Percentiles rank a stretch among this genome's conserved stretches.
phyloP scores from a whole-genome alignment of 2,329 filamentous ascomycete genomes.

The Alternaria postmessia region DNA sequence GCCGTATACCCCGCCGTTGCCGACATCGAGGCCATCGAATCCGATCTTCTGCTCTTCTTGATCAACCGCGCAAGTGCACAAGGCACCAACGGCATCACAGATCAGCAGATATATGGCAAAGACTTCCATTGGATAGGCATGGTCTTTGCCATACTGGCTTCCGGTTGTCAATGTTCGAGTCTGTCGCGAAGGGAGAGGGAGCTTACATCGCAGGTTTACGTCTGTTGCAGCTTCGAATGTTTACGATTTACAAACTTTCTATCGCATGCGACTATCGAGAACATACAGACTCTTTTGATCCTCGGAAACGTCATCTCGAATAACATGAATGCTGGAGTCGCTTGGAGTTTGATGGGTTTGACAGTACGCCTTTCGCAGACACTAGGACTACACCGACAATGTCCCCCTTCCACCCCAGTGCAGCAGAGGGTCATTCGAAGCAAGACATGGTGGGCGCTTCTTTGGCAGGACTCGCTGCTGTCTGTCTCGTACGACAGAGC shows the following conservation, averaged over 20 bases:
- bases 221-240: slow-evolving; percentile 72
- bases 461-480: slow-evolving; percentile 71
- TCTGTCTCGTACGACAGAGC: slow-evolving; percentile 70
- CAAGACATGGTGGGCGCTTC: slow-evolving; percentile 65
- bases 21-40: slow-evolving; percentile 64
- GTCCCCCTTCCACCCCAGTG: slow-evolving; percentile 60
- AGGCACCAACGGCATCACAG: slow-evolving; percentile 55
- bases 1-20: slow-evolving; percentile 69
- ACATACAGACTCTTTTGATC: slow-evolving; percentile 68
- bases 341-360: slow-evolving; percentile 67
- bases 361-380: slow-evolving; percentile 68
- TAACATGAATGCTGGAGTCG: slow-evolving; percentile 71
- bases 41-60: slow-evolving; percentile 62
- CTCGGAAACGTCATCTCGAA: slow-evolving; percentile 69
- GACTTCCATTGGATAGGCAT: slow-evolving; percentile 66
- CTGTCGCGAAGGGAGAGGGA: slow-evolving; percentile 67
- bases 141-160: slow-evolving; percentile 69
- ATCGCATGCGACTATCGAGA: slow-evolving; percentile 67
- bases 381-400: slow-evolving; percentile 67
- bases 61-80: slow-evolving; percentile 59
- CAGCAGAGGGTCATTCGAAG: slow-evolving; percentile 53
- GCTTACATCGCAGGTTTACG: slow-evolving; percentile 70
- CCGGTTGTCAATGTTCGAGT: slow-evolving; percentile 67
- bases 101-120: slow-evolving; percentile 65
- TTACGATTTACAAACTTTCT: slow-evolving; percentile 70